Base-by-base conservation (phyloP, 2,329 filamentous ascomycete species). In the Clonostachys byssicola region DNA sequence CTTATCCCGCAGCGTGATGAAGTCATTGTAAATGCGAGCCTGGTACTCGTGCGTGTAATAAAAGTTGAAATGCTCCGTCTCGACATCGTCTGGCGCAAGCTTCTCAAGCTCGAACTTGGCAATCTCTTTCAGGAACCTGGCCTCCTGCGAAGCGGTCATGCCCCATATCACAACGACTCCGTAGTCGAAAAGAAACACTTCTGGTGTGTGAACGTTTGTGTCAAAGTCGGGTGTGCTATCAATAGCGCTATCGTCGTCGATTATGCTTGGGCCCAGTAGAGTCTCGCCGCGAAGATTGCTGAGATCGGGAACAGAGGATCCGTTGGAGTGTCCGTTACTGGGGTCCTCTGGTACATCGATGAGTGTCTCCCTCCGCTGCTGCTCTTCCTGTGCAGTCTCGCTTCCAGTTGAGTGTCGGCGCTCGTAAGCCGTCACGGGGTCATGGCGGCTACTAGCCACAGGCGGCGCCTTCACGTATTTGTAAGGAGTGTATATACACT, bases 11-110 rank as follows among this genome's bases (percentile, higher is more conserved):
- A 99, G 70, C 3, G 89, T 94, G 67, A 99, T 99, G 60, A 99
- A 99, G 68, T 99, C 94, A 68, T 99, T 99, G 78, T 99, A 99
- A 66, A 99, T 99, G 45, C 94, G 86, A 18, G 94, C 90, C 69
- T 99, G 95, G 65, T 99, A 99, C 63, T 97, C 92, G 59, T 88
- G 82, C 4, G 94, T 97, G 72, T 99, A 97, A 74, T 99, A 99
- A 67, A 97, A 99, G 66, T 99, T 99, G 77, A 99, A 99, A 60
- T 92, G 90, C 67, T 99, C 94, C 42, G 91, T 89, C 70, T 99
- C 92, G 33, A 96, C 85, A 56, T 96, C 90, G 60, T 95, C 92
- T 12, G 86, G 81, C 23, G 84, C 84, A 43, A 97, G 78, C 65
- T 96, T 96, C 62, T 96, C 92, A 39, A 84, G 80, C 66, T 96